Conservation (phyloP, 306 rosid genomes). For the Fragaria vesca region DNA sequence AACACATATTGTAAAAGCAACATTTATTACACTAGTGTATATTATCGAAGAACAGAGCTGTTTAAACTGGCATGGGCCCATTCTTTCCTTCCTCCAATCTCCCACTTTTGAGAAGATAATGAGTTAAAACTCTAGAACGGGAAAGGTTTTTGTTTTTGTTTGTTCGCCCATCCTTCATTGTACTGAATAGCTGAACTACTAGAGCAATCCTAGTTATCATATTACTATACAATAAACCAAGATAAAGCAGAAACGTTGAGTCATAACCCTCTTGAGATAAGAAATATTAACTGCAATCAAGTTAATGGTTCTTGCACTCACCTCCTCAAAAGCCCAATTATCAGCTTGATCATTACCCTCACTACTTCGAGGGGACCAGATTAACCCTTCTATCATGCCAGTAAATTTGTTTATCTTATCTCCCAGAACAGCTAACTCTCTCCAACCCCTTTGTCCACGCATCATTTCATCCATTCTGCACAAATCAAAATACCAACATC, state of each 20-base stretch:
- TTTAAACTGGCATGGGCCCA: neutral
- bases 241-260: neutral
- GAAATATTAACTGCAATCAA: constrained; percentile 10
- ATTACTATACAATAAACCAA: neutral
- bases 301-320: constrained; percentile 33
- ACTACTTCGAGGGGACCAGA: constrained; percentile 89
- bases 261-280: constrained; percentile 1
- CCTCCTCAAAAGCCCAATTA: constrained; percentile 97
- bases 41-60: neutral
- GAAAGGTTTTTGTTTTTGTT: neutral
- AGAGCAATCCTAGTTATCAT: neutral
- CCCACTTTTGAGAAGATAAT: neutral
- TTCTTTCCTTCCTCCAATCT: neutral
- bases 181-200: neutral
- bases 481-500: constrained; percentile 17
- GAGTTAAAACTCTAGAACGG: too few species aligned
- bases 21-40: neutral
- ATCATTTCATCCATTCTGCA: constrained; percentile 99
- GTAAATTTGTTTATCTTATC: constrained; percentile 88
- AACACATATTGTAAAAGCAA: neutral
- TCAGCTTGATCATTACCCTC: constrained; percentile 53
- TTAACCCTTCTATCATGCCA: constrained; percentile 95
- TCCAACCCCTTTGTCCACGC: constrained; percentile 99
- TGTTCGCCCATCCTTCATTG: neutral
- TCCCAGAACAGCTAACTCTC: constrained; percentile 88